These are phyloP conservation scores for Guyanaporus albipodus DNA, from an alignment of 768 basidiomycete species.

Conservation along the genomic window DNA sequence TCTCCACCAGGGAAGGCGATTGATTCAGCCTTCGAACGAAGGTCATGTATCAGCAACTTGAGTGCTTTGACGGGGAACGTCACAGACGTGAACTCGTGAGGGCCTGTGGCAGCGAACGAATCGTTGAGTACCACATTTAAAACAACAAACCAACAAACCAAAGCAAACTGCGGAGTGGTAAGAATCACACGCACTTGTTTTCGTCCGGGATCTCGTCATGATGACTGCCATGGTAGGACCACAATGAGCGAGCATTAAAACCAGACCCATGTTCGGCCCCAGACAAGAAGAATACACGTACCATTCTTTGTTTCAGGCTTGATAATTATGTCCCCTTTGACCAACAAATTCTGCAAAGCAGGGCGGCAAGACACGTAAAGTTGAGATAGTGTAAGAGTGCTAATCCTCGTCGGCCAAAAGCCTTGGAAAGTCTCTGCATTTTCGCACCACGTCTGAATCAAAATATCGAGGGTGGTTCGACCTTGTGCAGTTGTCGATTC, in stretches of 20 bases:
- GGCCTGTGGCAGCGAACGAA: slow-evolving; percentile 46
- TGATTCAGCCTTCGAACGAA: slow-evolving; percentile 75
- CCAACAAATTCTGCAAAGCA: slow-evolving; percentile 61
- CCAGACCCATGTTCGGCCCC: slow-evolving; percentile 3
- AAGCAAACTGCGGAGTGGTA: slow-evolving; percentile 2
- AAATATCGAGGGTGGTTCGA: slow-evolving; percentile 71
- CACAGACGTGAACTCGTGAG: slow-evolving; percentile 81
- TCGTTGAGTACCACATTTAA: slow-evolving; percentile 16
- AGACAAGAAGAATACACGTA: slow-evolving; percentile 38
- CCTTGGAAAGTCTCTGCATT: slow-evolving; percentile 94
- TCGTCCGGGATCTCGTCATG: slow-evolving; percentile 92
- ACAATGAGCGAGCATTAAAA: slow-evolving; percentile 20
- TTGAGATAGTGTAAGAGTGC: slow-evolving; percentile 75
- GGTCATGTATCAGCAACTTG: slow-evolving; percentile 82
- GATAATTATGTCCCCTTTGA: slow-evolving; percentile 91
- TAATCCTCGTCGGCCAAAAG: slow-evolving; percentile 87
- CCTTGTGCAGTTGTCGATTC: slow-evolving; percentile 61
- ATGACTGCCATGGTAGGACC: slow-evolving; percentile 58
- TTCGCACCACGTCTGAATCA: slow-evolving; percentile 94
- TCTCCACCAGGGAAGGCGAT: slow-evolving; percentile 60
- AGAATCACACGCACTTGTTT: slow-evolving; percentile 57
- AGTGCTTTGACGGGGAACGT: slow-evolving; percentile 90
- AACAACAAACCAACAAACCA: neutral
- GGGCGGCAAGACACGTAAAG: slow-evolving; percentile 66
- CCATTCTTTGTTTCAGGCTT: slow-evolving; percentile 76